A percentile compares a stretch with the other conserved stretches of the same genome.
Conservation (phyloP, 257 asterid species). For the Sherardia arvensis region DNA sequence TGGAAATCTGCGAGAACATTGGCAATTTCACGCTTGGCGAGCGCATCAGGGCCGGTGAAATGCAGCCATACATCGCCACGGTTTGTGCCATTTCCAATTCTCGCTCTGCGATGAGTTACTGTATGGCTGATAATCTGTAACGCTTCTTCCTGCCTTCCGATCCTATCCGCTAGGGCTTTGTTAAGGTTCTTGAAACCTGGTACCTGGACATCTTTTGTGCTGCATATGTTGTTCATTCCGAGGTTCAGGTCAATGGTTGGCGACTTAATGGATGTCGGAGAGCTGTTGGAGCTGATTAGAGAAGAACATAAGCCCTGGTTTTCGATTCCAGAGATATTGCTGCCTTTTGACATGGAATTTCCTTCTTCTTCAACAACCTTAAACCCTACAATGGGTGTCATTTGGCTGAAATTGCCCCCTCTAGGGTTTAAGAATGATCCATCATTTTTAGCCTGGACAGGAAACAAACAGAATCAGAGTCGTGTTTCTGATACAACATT, state of each 20-base stretch:
- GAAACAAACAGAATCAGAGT: slow-evolving; percentile 5
- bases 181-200: slow-evolving; percentile 47
- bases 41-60: slow-evolving; percentile 51
- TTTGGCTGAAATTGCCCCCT: slow-evolving; percentile 18
- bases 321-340: background rate
- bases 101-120: slow-evolving; percentile 26
- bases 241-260: slow-evolving; percentile 51
- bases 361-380: slow-evolving; percentile 33
- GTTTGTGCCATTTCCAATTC: slow-evolving; percentile 14
- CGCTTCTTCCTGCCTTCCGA: slow-evolving; percentile 62
- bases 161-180: slow-evolving; percentile 39
- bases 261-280: slow-evolving; percentile 59
- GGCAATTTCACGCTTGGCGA: slow-evolving; percentile 59
- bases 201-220: slow-evolving; percentile 4
- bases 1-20: slow-evolving; percentile 52
- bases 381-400: slow-evolving; percentile 40
- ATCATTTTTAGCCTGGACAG: slow-evolving; percentile 86
- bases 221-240: slow-evolving; percentile 25
- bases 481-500: background rate
- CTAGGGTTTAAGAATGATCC: slow-evolving; percentile 28
- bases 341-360: slow-evolving; percentile 24
- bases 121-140: slow-evolving; percentile 35
- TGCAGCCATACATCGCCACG: slow-evolving; percentile 59
- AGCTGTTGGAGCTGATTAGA: slow-evolving; percentile 19
- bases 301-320: slow-evolving; percentile 12